phyloP scores from a whole-genome alignment of 2,329 filamentous ascomycete genomes.

The Fusarium poae region DNA sequence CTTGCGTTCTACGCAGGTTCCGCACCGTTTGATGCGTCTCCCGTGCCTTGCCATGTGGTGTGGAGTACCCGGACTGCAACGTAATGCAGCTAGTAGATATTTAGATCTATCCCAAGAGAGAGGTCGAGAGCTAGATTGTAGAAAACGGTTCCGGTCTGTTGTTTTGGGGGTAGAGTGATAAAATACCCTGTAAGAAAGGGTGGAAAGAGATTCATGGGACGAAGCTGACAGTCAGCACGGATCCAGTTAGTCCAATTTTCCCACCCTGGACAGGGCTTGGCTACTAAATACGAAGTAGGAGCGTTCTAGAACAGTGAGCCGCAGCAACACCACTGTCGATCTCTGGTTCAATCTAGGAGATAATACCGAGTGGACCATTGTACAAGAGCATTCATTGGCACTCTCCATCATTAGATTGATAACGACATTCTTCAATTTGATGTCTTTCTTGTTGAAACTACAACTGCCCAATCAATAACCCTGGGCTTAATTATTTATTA shows the following conservation, averaged over 20 bases:
- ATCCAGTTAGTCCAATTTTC: conserved; percentile 16
- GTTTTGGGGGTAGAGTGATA: conserved; percentile 20
- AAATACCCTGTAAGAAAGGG: conserved; percentile 34
- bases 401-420: not conserved
- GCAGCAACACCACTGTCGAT: not conserved
- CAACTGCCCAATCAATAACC: not conserved
- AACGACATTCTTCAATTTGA: not conserved
- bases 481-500: accelerated
- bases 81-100: not conserved
- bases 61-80: not conserved
- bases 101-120: not conserved
- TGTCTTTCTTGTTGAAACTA: not conserved
- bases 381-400: not conserved
- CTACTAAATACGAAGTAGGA: not conserved
- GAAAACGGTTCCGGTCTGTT: not conserved
- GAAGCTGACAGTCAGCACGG: conserved; percentile 11
- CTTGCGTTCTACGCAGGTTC: conserved; percentile 36
- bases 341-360: not conserved
- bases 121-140: conserved; percentile 11
- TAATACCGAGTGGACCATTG: no score
- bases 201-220: not conserved
- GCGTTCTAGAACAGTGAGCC: conserved; percentile 4
- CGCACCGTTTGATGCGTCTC: conserved; percentile 35
- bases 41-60: conserved; percentile 21
- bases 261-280: not conserved